Evolutionary conservation across 495 filamentous ascomycete genomes (phyloP), one percentile per base, ranked within the genome.

Genomic region (Aspergillus sclerotiicarbonarius): DNA sequence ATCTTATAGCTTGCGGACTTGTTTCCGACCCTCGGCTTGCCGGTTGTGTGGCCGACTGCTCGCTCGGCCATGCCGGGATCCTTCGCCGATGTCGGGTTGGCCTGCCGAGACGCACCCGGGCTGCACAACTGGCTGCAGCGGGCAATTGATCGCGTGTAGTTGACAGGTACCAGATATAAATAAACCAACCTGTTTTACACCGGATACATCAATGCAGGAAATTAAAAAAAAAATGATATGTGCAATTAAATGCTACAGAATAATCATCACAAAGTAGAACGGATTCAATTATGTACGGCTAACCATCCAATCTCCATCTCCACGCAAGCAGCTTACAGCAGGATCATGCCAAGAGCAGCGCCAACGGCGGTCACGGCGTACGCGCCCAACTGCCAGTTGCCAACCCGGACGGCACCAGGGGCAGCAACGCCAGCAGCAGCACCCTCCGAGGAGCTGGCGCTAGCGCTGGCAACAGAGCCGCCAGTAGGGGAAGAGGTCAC

Each of bases 331-430:
- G 45, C 65, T 82, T 87, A 96, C 71, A 96, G 71, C 62, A 91
- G 65, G 54, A 93, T 76, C 89, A 96, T 92, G 52, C 81, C 84
- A 54, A 79, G 82, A 65, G 90, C 91, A 37, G 87, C 82, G 30
- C 84, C 71, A 64, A 85, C 73, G 25, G 90, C 90, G 32, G 81
- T 82, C 39, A 88, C 62, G 30, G 87, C 66, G 65, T 93, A 95
- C 8, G 82, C 77, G 62, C 88, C 85, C 18, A 92, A 60, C 46
- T 82, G 84, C 70, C 90, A 71, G 57, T 82, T 71, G 32, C 89
- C 89, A 56, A 88, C 69, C 51, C 81, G 74, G 48, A 92, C 78
- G 41, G 79, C 64, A 53, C 82, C 78, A 44, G 82, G 77, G 49
- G 73, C 77, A 31, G 81, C 71, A 44, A 68, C 66, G 20, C 68